Evolutionary conservation across 139 green algal species (phyloP).

Genomic region (Chlorella sp.): DNA sequence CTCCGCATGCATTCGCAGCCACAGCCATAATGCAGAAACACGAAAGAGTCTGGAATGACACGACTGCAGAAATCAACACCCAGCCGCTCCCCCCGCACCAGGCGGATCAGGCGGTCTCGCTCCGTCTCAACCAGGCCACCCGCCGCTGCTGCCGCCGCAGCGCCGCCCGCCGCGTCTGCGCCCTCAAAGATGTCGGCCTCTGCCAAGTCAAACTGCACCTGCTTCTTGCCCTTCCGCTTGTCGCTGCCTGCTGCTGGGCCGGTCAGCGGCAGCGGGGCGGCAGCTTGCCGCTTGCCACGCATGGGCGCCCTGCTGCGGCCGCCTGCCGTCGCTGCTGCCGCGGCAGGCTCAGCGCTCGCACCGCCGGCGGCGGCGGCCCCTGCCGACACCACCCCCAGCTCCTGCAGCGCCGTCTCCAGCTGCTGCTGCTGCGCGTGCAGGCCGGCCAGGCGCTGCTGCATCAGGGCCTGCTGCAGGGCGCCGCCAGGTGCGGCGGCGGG

Average conservation of each 20-base stretch:
- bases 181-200: constrained; percentile 52
- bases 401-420: constrained; percentile 14
- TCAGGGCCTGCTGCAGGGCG: too few species aligned
- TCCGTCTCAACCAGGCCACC: constrained; percentile 82
- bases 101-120: constrained; percentile 84
- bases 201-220: constrained; percentile 39
- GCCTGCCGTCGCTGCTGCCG: not conserved
- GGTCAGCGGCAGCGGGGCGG: too few species aligned
- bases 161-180: not conserved
- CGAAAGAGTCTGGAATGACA: too few species aligned
- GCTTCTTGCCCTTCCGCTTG: constrained; percentile 12
- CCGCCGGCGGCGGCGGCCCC: too few species aligned
- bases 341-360: not conserved
- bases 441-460: too few species aligned
- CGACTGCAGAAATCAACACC: not conserved
- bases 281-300: not conserved
- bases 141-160: not conserved
- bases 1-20: too few species aligned
- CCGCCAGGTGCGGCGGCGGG: not conserved
- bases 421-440: constrained; percentile 24
- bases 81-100: constrained; percentile 56
- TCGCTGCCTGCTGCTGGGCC: not conserved
- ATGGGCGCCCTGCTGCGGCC: not conserved
- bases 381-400: not conserved
- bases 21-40: too few species aligned